Evolutionary conservation across 1,284 basidiomycete genomes (phyloP), one percentile per base, ranked within the genome.

Genomic region (Polyporus tsugae): DNA sequence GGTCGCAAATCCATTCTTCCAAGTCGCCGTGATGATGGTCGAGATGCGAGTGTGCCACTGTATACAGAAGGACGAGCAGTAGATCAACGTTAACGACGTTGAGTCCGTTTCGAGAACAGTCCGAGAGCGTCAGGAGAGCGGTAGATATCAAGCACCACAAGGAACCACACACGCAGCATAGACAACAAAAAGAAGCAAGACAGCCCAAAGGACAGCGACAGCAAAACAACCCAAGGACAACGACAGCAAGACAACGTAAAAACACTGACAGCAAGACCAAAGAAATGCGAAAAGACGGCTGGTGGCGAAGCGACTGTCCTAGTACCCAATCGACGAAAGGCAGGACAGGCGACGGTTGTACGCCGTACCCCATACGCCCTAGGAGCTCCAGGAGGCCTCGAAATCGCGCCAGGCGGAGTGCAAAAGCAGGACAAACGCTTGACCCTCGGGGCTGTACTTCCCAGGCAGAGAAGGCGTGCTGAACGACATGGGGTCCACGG

Each of bases 391-490:
- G 29, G 29, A 55, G 13, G 52, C 60, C 62, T 59, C 36, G 68
- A 75, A 91, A 64, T 88, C 87, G 25, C 83, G 78, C 78, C 85
- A 87, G 4, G 91, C 90, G 1, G 90, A 81, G 72, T 92, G 85
- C 59, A 92, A 82, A 66, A 92, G 78, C 17, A 93, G 76, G 6
- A 91, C 83, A 74, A 94, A 94, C 6, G 88, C 88, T 78, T 93
- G 90, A 0, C 83, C 86, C 76, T 88, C 86, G 6, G 86, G 85
- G 68, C 86, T 89, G 57, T 85, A 77, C 25, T 76, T 71, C 3
- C 85, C 86, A 59, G 83, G 78, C 2, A 72, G 62, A 11, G 80
- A 80, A 7, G 82, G 81, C 2, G 80, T 74, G 64, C 80, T 76
- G 79, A 90, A 93, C 2, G 84, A 82, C 60, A 85, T 75, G 0